Evolutionary conservation across 371 early-diverging fungal species (phyloP), one percentile per base, ranked within the genome.

Genomic region (Mortierella sp.): DNA sequence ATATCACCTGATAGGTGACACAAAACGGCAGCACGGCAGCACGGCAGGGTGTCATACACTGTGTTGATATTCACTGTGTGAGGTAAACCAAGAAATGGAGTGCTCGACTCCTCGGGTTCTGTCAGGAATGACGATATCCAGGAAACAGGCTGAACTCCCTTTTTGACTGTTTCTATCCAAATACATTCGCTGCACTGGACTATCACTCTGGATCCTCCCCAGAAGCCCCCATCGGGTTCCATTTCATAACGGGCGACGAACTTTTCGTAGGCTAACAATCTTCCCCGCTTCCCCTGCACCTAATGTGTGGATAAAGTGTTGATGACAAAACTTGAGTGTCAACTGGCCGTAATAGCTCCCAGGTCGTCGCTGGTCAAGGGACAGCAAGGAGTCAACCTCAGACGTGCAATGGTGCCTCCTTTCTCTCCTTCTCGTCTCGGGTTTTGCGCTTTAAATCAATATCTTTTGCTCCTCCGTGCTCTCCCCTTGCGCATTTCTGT

Each of bases 341-440:
- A 62, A 22, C 62, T n/a, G 11, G 10, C 9, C 24, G 20, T 16
- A 5, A n/a, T n/a, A 40, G 32, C 58, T 30, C 30, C 20, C 30
- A 57, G 30, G 58, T 16, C 14, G 11, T 20, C 39, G 8, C 22
- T 22, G 6, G 39, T 10, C 39, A 60, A n/a, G 20, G 60, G 22
- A 30, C 45, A 62, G 18, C 52, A 64, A 64, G 64, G 64, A 64
- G 64, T 10, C 51, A 32, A 47, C 16, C 3, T 39, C 60, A 37
- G 37, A 37, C 55, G 37, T 60, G 20, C 32, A 14, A 59, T 60
- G 39, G n/a, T 37, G 22, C 39, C 60, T 64, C 64, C 64, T 64
- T 51, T 64, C 30, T 3, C 64, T 51, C 64, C 60, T 32, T 37
- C 52, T 49, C 32, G 64, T 64, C 64, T 64, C 64, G 64, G 49